A percentile compares a stretch with the other conserved stretches of the same genome.
phyloP scores from a whole-genome alignment of 2,329 filamentous ascomycete genomes.

The Phialophora expanda region DNA sequence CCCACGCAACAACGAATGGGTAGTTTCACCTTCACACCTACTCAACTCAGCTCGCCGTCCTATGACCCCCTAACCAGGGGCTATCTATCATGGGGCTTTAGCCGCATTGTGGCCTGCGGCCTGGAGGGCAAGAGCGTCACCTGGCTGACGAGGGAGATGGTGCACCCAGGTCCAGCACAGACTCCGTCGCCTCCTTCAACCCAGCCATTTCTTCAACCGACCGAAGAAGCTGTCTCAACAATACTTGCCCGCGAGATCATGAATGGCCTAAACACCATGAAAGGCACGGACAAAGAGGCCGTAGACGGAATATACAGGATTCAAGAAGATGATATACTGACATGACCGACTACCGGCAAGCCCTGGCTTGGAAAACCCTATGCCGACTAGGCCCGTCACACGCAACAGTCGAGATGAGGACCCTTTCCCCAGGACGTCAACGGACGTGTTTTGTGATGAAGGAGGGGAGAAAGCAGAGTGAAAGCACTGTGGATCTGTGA shows the following conservation, averaged over 20 bases:
- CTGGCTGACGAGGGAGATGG: constrained; percentile 66
- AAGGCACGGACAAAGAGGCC: constrained; percentile 19
- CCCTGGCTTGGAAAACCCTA: background rate
- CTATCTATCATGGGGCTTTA: constrained; percentile 61
- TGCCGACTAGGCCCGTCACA: background rate
- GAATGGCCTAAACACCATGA: constrained; percentile 45
- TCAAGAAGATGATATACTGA: constrained; percentile 43
- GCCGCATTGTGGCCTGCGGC: constrained; percentile 87
- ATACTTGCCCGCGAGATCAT: constrained; percentile 44
- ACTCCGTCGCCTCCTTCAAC: background rate
- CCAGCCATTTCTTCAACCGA: background rate
- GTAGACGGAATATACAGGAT: constrained; percentile 49
- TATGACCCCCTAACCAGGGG: constrained; percentile 26
- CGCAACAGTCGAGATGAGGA: background rate
- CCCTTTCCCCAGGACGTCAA: background rate
- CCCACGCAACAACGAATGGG: background rate
- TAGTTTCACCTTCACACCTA: constrained; percentile 22
- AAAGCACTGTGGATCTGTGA: background rate
- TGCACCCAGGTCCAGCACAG: constrained; percentile 12
- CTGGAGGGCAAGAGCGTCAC: constrained; percentile 78
- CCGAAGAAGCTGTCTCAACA: constrained; percentile 44
- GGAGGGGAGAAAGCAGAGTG: background rate
- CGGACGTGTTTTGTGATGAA: background rate
- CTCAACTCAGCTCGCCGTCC: constrained; percentile 17
- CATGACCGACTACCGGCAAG: background rate